These are phyloP conservation scores for Tylopilus rubrobrunneus DNA, from an alignment of 768 basidiomycete genomes.

Conservation along the genomic window DNA sequence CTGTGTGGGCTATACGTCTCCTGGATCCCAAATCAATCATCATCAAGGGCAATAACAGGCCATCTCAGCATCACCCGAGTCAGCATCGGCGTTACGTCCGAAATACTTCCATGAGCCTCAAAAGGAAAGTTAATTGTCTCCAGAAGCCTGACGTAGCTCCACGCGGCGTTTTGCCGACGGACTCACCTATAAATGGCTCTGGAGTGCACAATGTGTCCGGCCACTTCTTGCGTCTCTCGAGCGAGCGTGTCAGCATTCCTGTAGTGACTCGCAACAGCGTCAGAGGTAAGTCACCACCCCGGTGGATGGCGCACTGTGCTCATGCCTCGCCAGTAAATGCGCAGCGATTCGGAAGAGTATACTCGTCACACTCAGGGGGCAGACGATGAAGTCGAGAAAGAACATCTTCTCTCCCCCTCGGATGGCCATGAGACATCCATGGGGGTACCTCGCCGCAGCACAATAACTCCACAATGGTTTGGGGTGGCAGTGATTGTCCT, in stretches of 20 bases:
- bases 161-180: neutral
- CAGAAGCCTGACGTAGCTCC: neutral
- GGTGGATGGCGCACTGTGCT: neutral
- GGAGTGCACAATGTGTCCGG: neutral
- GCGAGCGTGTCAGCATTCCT: neutral
- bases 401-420: conserved; percentile 9
- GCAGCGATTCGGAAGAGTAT: conserved; percentile 3
- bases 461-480: conserved; percentile 7
- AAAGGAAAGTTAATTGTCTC: neutral
- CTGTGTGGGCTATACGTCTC: neutral
- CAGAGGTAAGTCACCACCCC: neutral
- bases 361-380: conserved; percentile 3
- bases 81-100: neutral
- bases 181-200: conserved; percentile 4
- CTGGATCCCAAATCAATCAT: neutral
- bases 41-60: neutral
- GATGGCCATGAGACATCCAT: conserved; percentile 1
- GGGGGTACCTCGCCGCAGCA: conserved; percentile 1
- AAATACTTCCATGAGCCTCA: neutral
- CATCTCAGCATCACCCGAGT: no score
- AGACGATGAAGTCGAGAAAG: conserved; percentile 16
- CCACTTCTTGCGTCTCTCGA: neutral
- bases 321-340: conserved; percentile 16
- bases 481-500: conserved; percentile 18
- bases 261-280: neutral